Base-by-base conservation (phyloP, 2,329 filamentous ascomycete genomes). In the Colletotrichum lentis region DNA sequence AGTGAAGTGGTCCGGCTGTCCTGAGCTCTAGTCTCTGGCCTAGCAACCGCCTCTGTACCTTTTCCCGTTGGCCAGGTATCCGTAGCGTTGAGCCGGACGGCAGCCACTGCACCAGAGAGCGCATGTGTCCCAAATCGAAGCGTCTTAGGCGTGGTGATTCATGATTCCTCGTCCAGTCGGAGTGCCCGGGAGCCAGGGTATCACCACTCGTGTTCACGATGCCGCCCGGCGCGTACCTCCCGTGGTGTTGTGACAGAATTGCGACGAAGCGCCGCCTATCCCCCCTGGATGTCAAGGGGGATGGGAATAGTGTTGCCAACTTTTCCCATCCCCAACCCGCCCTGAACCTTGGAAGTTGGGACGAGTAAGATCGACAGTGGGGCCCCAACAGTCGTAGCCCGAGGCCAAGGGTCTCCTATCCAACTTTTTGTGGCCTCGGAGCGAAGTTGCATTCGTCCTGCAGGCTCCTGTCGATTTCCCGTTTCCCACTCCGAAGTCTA, bases 311-410 rank as follows among this genome's bases (percentile, higher is more conserved):
- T 41, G 44, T 53, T 66, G 66, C 62, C 66, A 69, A 69, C 66
- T 66, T 69, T 68, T 56, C 50, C 12, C n/a, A 14, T 47, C 41
- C 31, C 44, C 31, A 35, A 50, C 41, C 66, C 35, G 55, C 52
- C 49, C 52, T 20, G 44, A 69, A 69, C 66, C 52, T 43, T 56
- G 20, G 44, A 69, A 69, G 62, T 69, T 66, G 66, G 62, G 61
- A 69, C 44, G 27, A 69, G 55, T 41, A 57, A 69, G 62, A 66
- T 65, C 66, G 56, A 61, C 66, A 11, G 66, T 69, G 62, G 66
- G 50, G 53, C 64, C 18, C 44, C n/a, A 20, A 41, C n/a, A 31
- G 53, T 49, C 16, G 47, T 35, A 11, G 27, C 37, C 35, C 39
- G 39, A 59, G 27, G 44, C 44, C 66, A 69, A 66, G 62, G 66